These are phyloP conservation scores for Trichophyton equinum DNA, from an alignment of 2,329 filamentous ascomycete species.

Conservation along the genomic window DNA sequence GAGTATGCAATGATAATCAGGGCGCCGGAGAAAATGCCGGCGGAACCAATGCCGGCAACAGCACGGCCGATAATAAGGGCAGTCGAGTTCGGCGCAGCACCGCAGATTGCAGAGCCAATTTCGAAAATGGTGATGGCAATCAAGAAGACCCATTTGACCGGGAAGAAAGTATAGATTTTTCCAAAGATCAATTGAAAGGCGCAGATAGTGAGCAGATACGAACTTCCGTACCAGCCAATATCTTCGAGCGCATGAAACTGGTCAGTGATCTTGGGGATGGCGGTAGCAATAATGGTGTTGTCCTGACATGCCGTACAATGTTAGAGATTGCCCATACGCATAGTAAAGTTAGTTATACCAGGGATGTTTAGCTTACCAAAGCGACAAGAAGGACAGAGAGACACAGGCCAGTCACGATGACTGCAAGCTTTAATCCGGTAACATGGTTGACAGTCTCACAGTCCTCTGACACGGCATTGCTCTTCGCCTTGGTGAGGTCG, in stretches of 20 bases:
- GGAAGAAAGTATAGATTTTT: slow-evolving; percentile 33
- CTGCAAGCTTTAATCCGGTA: slow-evolving; percentile 9
- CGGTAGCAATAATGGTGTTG: slow-evolving; percentile 35
- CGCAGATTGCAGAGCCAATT: slow-evolving; percentile 30
- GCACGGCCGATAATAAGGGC: slow-evolving; percentile 32
- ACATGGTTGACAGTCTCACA: slow-evolving; percentile 6
- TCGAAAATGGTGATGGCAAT: slow-evolving; percentile 31
- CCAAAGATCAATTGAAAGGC: slow-evolving; percentile 34
- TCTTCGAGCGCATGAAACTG: slow-evolving; percentile 36
- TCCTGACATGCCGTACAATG: slow-evolving; percentile 18
- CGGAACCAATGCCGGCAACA: slow-evolving; percentile 30
- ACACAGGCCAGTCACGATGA: slow-evolving; percentile 11
- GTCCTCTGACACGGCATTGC: background rate
- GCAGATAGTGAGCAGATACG: slow-evolving; percentile 33
- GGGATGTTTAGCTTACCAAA: slow-evolving; percentile 5
- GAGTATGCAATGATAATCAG: slow-evolving; percentile 17
- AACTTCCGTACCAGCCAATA: slow-evolving; percentile 38
- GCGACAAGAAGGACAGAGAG: slow-evolving; percentile 14
- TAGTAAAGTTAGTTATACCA: background rate
- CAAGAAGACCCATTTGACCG: slow-evolving; percentile 34
- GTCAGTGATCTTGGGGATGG: slow-evolving; percentile 38
- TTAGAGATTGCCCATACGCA: background rate
- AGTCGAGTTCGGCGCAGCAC: slow-evolving; percentile 26
- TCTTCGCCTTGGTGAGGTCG: background rate
- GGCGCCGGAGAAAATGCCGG: slow-evolving; percentile 30